Evolutionary conservation across 306 rosid genomes (phyloP).

Genomic region (Boehmeria nivea): DNA sequence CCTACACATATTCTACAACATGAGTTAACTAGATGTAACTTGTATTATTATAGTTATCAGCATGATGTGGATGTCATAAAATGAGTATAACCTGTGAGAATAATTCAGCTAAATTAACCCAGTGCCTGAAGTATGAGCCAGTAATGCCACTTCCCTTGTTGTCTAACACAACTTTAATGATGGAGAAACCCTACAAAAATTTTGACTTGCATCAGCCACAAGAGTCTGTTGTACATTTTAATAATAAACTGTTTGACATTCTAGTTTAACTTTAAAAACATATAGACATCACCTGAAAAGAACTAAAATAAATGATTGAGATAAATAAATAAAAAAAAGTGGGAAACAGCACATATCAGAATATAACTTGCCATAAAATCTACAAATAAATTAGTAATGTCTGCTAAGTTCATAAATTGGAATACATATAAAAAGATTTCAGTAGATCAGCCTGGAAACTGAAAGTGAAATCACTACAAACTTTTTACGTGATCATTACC

Average conservation of each 20-base stretch:
- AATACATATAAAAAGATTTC: too few species aligned
- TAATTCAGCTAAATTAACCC: constrained; percentile 63
- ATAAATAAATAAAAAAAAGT: background rate
- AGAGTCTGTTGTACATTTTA: too few species aligned
- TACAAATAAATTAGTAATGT: background rate
- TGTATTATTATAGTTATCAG: constrained; percentile 9
- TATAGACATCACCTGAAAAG: background rate
- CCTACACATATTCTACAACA: constrained; percentile 49
- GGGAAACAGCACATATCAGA: background rate
- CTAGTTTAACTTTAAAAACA: background rate
- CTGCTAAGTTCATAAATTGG: background rate
- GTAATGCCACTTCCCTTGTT: constrained; percentile 41
- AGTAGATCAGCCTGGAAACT: too few species aligned
- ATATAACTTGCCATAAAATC: background rate
- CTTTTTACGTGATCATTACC: background rate
- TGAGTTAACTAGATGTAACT: constrained; percentile 25
- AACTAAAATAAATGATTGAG: background rate
- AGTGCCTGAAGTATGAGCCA: constrained; percentile 60
- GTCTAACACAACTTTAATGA: constrained; percentile 67
- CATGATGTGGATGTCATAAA: background rate
- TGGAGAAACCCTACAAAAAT: constrained; percentile 65
- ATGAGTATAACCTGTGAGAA: constrained; percentile 68
- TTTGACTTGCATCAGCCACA: constrained; percentile 13
- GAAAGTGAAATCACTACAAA: too few species aligned
- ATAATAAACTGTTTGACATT: background rate